Conservation (phyloP, 192 early-diverging fungal species). For the Backusella circina region DNA sequence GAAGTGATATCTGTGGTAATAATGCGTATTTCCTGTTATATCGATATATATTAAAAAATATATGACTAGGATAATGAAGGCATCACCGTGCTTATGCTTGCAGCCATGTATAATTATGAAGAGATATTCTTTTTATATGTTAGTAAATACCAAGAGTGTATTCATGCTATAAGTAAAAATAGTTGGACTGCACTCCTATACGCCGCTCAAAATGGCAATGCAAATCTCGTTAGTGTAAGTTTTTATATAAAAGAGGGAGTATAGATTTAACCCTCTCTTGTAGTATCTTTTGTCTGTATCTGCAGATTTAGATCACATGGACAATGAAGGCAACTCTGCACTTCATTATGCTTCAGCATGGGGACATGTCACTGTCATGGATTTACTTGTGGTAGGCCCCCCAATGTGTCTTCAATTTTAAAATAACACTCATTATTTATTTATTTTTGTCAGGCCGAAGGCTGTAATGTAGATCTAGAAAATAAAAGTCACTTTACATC, state of each 20-base stretch:
- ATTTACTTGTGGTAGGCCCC: constrained; percentile 19
- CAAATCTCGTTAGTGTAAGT: constrained; percentile 32
- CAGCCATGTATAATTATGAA: constrained; percentile 32
- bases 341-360: constrained; percentile 38
- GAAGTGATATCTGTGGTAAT: constrained; percentile 35
- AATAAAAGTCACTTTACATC: constrained; percentile 25
- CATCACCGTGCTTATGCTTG: constrained; percentile 36
- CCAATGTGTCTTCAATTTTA: no score
- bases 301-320: constrained; percentile 37
- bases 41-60: neutral
- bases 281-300: constrained; percentile 32
- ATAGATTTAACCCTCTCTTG: neutral
- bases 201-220: constrained; percentile 38
- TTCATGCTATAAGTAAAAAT: constrained; percentile 35
- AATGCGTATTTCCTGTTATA: neutral
- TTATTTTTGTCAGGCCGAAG: constrained; percentile 12
- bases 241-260: neutral
- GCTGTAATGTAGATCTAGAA: constrained; percentile 30
- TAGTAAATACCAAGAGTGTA: constrained; percentile 29
- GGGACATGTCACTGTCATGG: constrained; percentile 35
- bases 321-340: constrained; percentile 39
- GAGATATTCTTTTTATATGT: constrained; percentile 37
- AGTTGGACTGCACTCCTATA: constrained; percentile 32
- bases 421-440: neutral
- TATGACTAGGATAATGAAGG: constrained; percentile 29